Percentiles rank a stretch among this genome's conserved stretches.
Conservation (phyloP, 257 asterid genomes). For the Parsonsia alboflavescens region DNA sequence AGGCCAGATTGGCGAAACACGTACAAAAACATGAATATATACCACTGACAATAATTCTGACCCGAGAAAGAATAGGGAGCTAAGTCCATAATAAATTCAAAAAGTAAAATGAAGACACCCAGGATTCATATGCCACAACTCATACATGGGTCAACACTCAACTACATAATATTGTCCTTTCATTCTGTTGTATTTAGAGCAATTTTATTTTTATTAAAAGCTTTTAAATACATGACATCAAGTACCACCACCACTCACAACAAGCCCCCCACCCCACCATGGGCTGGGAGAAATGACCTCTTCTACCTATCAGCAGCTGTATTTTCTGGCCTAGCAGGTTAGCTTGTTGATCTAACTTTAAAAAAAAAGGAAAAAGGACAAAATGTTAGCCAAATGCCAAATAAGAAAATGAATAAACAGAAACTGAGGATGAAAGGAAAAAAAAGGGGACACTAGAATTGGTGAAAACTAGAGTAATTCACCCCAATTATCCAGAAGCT, state of each 20-base stretch:
- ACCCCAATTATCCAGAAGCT: background rate
- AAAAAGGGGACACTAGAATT: background rate
- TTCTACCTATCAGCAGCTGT: background rate
- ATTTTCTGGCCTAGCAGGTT: background rate
- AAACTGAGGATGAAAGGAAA: background rate
- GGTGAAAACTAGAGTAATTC: background rate
- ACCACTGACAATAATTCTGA: background rate
- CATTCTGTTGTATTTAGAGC: background rate
- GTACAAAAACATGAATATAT: background rate
- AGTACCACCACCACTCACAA: too few species aligned
- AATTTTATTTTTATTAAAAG: background rate
- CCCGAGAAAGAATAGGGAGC: background rate
- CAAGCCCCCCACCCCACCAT: background rate
- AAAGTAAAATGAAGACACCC: background rate
- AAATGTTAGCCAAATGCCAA: background rate
- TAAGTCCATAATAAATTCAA: background rate
- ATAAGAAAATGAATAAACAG: background rate
- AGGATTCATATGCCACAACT: background rate
- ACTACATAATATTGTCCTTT: background rate
- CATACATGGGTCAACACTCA: background rate
- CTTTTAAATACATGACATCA: background rate
- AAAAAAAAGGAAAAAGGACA: too few species aligned
- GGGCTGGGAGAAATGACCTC: background rate
- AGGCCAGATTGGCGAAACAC: background rate
- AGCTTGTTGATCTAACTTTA: background rate